Evolutionary conservation across 2,329 filamentous ascomycete genomes (phyloP).

Genomic region (Fusarium sp.): DNA sequence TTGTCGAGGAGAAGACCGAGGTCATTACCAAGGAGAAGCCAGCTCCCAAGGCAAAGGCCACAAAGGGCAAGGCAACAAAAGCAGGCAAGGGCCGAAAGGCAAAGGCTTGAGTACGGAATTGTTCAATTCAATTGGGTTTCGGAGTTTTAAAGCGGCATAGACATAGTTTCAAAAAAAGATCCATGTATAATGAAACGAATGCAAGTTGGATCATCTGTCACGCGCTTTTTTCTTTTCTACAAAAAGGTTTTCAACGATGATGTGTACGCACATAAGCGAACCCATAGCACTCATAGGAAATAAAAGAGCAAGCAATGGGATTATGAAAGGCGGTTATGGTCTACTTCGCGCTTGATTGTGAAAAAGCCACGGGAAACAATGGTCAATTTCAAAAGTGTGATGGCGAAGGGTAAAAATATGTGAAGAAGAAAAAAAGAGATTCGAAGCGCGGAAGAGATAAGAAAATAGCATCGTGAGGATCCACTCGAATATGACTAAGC

Average conservation of each 20-base stretch:
- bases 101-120: constrained; percentile 50
- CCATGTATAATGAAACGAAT: constrained; percentile 47
- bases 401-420: constrained; percentile 61
- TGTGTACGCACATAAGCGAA: constrained; percentile 73
- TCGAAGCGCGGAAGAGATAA: constrained; percentile 14
- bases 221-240: constrained; percentile 8
- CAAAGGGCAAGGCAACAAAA: constrained; percentile 41
- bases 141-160: constrained; percentile 46
- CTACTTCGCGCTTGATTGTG: constrained; percentile 65
- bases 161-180: constrained; percentile 41
- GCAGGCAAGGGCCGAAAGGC: constrained; percentile 51
- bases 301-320: constrained; percentile 62
- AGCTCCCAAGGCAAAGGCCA: constrained; percentile 50
- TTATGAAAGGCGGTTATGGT: constrained; percentile 69
- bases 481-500: constrained; percentile 44
- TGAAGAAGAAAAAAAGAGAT: constrained; percentile 50
- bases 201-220: constrained; percentile 36
- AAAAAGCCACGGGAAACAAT: constrained; percentile 55
- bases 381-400: constrained; percentile 52
- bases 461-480: constrained; percentile 16
- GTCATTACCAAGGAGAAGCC: constrained; percentile 43
- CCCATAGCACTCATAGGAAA: constrained; percentile 62
- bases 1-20: constrained; percentile 41
- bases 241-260: background rate
- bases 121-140: constrained; percentile 35